A percentile compares a stretch with the other conserved stretches of the same genome.
Conservation (phyloP, 2,329 filamentous ascomycete genomes). For the Rutstroemia sydowiana region DNA sequence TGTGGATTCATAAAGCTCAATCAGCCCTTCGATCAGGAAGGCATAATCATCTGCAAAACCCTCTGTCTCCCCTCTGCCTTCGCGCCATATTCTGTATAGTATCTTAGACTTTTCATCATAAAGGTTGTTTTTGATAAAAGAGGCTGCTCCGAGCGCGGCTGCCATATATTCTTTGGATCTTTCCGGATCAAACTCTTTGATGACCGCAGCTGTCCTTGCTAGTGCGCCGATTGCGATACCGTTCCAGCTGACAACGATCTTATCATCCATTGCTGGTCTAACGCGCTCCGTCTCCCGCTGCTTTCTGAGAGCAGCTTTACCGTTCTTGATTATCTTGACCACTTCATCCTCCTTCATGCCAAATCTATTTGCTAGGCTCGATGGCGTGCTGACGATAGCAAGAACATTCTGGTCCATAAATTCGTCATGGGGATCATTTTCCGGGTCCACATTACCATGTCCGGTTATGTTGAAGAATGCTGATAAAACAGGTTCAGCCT, state of each 20-base stretch:
- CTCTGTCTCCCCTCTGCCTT: constrained; percentile 54
- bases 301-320: constrained; percentile 59
- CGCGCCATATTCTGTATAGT: constrained; percentile 68
- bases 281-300: constrained; percentile 69
- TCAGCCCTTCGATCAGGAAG: constrained; percentile 72
- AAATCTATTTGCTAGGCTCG: constrained; percentile 67
- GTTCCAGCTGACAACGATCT: constrained; percentile 82
- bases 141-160: constrained; percentile 60
- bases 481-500: constrained; percentile 66
- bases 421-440: constrained; percentile 85
- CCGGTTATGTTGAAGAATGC: constrained; percentile 77
- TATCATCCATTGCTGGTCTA: constrained; percentile 75
- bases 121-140: constrained; percentile 65
- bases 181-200: constrained; percentile 52
- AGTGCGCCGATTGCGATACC: constrained; percentile 79
- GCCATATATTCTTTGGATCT: constrained; percentile 53
- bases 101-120: constrained; percentile 58
- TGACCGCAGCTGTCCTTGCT: constrained; percentile 62
- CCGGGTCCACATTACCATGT: constrained; percentile 77
- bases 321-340: constrained; percentile 56
- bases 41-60: constrained; percentile 95
- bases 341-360: constrained; percentile 64
- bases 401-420: constrained; percentile 92
- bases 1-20: constrained; percentile 79
- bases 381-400: constrained; percentile 58